Evolutionary conservation across 805 yeast genomes (phyloP), one percentile per base, ranked within the genome.

Genomic region (Nakazawaea ambrosiae): DNA sequence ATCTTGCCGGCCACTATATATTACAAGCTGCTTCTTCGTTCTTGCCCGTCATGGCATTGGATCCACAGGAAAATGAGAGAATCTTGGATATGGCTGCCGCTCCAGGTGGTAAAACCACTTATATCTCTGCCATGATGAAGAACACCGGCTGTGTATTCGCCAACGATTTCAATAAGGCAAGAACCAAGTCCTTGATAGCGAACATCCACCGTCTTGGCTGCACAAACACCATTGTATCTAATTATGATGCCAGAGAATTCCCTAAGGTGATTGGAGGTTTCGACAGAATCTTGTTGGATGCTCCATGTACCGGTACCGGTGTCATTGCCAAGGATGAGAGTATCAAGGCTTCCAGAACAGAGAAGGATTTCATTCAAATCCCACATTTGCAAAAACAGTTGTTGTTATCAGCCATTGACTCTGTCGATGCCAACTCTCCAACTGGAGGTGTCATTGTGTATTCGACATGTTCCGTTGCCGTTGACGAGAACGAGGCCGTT

Each of bases 231-330:
- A 82, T 92, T 56, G 97, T 92, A 24, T 89, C 96, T 65, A 84
- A 92, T 61, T 89, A 92, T 59, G 99, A 92, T 65, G 99, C 97
- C 28, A 79, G 97, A 62, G 97, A 90, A 61, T 92, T 92, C 58
- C 97, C 98, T 34, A 87, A 87, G 59, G 97, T 92, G 26, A 87
- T 92, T 57, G 98, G 98, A 49, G 99, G 99, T 0, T 92, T 92
- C 51, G 97, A 92, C 60, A 78, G 98, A 62, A 79, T 92, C 27
- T 66, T 92, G 46, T 69, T 92, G 49, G 99, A 92, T 70, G 98
- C 99, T 24, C 99, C 99, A 48, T 92, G 99, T 65, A 88, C 98
- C 5, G 99, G 99, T 67, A 90, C 98, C 3, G 99, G 99, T 65
- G 98, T 92, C 49, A 92, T 92, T 55, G 92, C 96, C 43, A 92